These are phyloP conservation scores for Paracorniculantispora psalliotae DNA, from an alignment of 2,329 filamentous ascomycete species.

Conservation along the genomic window DNA sequence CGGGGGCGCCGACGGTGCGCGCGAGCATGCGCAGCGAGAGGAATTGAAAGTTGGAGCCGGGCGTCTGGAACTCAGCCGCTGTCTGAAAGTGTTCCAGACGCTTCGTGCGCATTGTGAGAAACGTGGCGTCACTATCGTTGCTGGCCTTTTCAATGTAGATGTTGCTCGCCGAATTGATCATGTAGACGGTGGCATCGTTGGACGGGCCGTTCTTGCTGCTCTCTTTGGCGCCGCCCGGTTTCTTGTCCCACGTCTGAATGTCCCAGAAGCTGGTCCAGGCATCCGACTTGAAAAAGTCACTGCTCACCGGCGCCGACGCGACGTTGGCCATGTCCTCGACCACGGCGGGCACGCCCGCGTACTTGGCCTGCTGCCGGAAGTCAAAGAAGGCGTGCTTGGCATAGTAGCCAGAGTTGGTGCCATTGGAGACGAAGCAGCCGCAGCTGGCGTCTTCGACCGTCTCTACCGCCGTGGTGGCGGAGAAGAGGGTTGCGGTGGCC, in stretches of 20 bases:
- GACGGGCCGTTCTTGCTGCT: constrained; percentile 17
- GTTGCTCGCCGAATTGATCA: constrained; percentile 40
- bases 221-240: neutral
- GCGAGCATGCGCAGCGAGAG: constrained; percentile 45
- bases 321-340: constrained; percentile 25
- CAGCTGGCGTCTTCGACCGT: constrained; percentile 31
- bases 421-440: constrained; percentile 46
- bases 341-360: constrained; percentile 31
- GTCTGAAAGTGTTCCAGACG: constrained; percentile 41
- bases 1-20: constrained; percentile 41
- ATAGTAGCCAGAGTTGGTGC: constrained; percentile 38
- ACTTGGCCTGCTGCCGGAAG: constrained; percentile 38
- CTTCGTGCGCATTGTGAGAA: constrained; percentile 43
- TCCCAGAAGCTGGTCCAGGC: constrained; percentile 27
- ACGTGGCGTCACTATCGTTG: constrained; percentile 32
- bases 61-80: constrained; percentile 43
- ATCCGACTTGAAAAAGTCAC: constrained; percentile 34
- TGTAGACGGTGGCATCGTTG: constrained; percentile 27
- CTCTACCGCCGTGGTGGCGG: neutral
- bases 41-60: constrained; percentile 23
- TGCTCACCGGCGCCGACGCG: constrained; percentile 28
- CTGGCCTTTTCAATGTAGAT: constrained; percentile 42
- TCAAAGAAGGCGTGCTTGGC: constrained; percentile 45
- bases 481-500: neutral
- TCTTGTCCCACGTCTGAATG: constrained; percentile 26